Evolutionary conservation across 2,329 filamentous ascomycete genomes (phyloP).

Genomic region (Fusarium humuli): DNA sequence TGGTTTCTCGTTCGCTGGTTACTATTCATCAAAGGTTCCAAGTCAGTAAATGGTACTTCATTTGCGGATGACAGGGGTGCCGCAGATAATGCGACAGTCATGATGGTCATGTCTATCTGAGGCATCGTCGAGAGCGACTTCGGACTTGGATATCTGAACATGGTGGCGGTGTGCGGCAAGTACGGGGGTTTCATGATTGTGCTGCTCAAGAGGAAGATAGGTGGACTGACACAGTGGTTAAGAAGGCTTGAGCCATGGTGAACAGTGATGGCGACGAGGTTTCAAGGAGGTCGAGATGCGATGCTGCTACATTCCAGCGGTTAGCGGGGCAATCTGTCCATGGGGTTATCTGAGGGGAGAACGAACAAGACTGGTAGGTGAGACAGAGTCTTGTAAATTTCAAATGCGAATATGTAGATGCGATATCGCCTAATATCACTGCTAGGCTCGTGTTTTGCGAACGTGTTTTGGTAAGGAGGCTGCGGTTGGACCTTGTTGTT

Average conservation of each 20-base stretch:
- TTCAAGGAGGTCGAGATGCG: constrained; percentile 21
- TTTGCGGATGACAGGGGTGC: constrained; percentile 24
- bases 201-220: neutral
- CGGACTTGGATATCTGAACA: constrained; percentile 52
- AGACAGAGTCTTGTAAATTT: constrained; percentile 28
- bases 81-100: constrained; percentile 45
- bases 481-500: constrained; percentile 21
- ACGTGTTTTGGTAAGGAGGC: constrained; percentile 13
- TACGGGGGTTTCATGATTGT: neutral
- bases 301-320: constrained; percentile 54
- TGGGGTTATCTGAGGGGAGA: constrained; percentile 12
- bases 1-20: constrained; percentile 90
- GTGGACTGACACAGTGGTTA: constrained; percentile 57
- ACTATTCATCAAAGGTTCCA: constrained; percentile 58
- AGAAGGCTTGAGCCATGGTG: constrained; percentile 55
- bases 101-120: constrained; percentile 48
- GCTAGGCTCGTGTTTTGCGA: constrained; percentile 18
- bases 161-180: constrained; percentile 33
- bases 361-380: constrained; percentile 31
- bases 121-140: constrained; percentile 50
- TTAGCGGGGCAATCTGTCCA: constrained; percentile 55
- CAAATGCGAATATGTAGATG: constrained; percentile 12
- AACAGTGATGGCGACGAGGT: constrained; percentile 25
- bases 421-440: constrained; percentile 18
- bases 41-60: constrained; percentile 49